Base-by-base conservation (phyloP, 768 basidiomycete genomes). In the Trametes elegans region DNA sequence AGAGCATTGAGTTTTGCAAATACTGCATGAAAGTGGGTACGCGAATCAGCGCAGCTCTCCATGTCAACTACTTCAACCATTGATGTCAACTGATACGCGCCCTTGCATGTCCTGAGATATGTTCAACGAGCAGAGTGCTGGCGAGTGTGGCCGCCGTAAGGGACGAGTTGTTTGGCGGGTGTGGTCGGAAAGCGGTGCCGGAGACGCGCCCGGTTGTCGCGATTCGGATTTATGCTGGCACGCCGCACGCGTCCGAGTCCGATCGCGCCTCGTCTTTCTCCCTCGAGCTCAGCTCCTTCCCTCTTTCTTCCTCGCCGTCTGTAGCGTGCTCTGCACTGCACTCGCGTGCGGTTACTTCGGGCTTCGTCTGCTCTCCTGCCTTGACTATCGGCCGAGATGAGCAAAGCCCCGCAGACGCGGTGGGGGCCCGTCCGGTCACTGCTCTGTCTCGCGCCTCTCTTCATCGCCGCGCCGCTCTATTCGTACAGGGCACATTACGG, bases 391-490 rank as follows among this genome's bases (percentile, higher is more conserved):
- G 27, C 26, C 18, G 41, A 8, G 16, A 64, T 64, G 65, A 62
- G 56, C 49, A 32, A 60, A n/a, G 56, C 53, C 21, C 48, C 59
- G 13, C 64, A 59, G 11, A 45, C 46, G 18, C 64, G 59, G 45
- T 86, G 84, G 85, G 84, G 86, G 18, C 80, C 82, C 27, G 64
- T 80, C 57, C 77, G 77, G 59, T 87, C 87, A 19, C 61, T 85
- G 53, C 62, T 87, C 31, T 73, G 68, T 0, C 69, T 88, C 13
- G 66, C 77, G 0, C 84, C 85, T 3, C 68, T 87, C 7, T 70
- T 88, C 24, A 61, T 88, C 41, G 70, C 69, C 9, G 72, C 76
- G 4, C 79, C 81, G 0, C 73, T 74, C 59, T 65, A 77, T 39
- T 75, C 83, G 4, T 68, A 79, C 79, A 82, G 61, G 34, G 39